Conservation (phyloP, 1,284 basidiomycete genomes). For the Bondarzewia mesenterica region DNA sequence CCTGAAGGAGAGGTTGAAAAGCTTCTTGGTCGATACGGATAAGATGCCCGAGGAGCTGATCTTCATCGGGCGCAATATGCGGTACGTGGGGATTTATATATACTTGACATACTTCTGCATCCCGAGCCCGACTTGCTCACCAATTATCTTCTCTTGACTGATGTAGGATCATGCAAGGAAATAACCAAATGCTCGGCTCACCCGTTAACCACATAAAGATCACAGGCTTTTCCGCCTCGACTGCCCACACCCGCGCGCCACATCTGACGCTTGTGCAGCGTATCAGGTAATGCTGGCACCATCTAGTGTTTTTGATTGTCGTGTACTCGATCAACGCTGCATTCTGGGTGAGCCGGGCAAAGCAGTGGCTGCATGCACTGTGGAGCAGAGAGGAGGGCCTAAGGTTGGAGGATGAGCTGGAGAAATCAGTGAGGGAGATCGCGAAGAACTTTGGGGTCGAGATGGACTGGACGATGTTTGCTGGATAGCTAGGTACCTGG, state of each 20-base stretch:
- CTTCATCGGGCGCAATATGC: constrained; percentile 78
- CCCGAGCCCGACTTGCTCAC: too few species aligned
- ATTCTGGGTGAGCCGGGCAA: constrained; percentile 46
- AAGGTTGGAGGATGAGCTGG: constrained; percentile 65
- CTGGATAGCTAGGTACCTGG: too few species aligned
- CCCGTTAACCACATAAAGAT: constrained; percentile 86
- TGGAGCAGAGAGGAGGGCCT: too few species aligned
- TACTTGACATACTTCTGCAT: neutral
- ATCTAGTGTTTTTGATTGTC: constrained; percentile 44
- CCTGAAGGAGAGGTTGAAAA: constrained; percentile 55
- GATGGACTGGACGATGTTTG: constrained; percentile 11
- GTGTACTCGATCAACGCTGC: constrained; percentile 49
- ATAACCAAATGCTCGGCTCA: constrained; percentile 73
- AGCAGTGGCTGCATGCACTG: too few species aligned
- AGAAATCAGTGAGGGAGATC: constrained; percentile 47
- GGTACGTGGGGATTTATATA: constrained; percentile 34
- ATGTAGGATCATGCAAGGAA: constrained; percentile 59
- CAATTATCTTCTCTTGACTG: neutral
- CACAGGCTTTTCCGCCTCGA: constrained; percentile 65
- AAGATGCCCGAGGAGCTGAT: constrained; percentile 71
- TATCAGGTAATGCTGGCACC: constrained; percentile 38
- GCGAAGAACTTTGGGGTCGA: constrained; percentile 58
- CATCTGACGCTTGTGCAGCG: constrained; percentile 32
- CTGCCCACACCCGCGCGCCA: constrained; percentile 36
- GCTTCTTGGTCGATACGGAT: constrained; percentile 59